Base-by-base conservation (phyloP, 306 rosid species). In the Vigna hirtella region DNA sequence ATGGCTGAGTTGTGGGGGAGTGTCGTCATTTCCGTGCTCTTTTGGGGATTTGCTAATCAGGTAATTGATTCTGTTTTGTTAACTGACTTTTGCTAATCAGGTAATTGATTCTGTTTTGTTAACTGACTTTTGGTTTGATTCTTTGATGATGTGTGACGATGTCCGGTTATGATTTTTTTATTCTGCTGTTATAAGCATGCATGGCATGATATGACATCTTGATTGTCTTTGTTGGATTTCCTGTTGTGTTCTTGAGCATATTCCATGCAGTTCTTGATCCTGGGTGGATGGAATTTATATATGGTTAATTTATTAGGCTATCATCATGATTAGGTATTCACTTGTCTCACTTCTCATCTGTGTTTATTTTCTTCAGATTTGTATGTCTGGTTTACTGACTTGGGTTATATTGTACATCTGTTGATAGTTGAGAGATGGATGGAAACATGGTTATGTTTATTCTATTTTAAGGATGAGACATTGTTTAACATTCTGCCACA, bases 1-100 rank as follows among this genome's bases (percentile, higher is more conserved):
- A 94, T 94, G 98, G 98, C 98, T 85, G 97, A 94, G 85, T 81
- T 94, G 78, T 94, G 98, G 98, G 98, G 97, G 17, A 94, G 98
- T 69, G 98, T 94, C 61, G 98, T 94, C 49, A 38, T 94, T 82
- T 94, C 98, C 4, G 98, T 94, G 70, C 86, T 94, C 72, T 94
- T 94, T 73, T 94, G 98, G 97, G 98, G 98, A 12, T 85, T 94
- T 79, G 98, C 98, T 68, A 94, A 94, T 87, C 98, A 94, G 97
- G 98, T 94, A 82, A 22, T 26, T 15, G 26, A 36, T 49, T 75
- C 32, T 2, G 3, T 72, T 50, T 7, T 52, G 57, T 74, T 47
- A 43, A 8, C 7, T 22, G 22, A 55, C 6, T 56, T 53, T 62
- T 14, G 0, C 98, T 68, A 94, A 94, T 87, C 98, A 94, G 97